Conservation (phyloP, 1,139 yeast species). For the Suhomyces bribrorum region DNA sequence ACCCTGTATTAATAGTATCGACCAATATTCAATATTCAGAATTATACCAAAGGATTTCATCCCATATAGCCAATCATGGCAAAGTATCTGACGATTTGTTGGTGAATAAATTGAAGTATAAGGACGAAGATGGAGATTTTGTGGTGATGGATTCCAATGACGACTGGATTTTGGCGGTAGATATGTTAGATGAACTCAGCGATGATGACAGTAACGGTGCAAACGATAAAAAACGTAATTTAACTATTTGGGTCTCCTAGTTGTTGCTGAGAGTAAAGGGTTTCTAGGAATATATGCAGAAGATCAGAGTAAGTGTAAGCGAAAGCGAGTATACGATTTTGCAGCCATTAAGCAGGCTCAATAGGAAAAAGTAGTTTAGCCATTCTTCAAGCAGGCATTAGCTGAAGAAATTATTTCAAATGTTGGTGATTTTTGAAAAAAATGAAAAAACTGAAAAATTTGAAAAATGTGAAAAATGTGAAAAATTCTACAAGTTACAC, state of each 20-base stretch:
- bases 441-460: too few relatives aligned
- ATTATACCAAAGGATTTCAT: slow-evolving; percentile 44
- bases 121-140: slow-evolving; percentile 95
- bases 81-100: slow-evolving; percentile 36
- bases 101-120: slow-evolving; percentile 66
- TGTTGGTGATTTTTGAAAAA: too few relatives aligned
- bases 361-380: too few relatives aligned
- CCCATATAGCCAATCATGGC: slow-evolving; percentile 35
- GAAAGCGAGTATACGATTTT: too few relatives aligned
- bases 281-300: neutral
- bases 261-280: neutral
- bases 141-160: slow-evolving; percentile 86
- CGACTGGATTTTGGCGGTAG: slow-evolving; percentile 60
- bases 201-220: slow-evolving; percentile 26
- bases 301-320: too few relatives aligned
- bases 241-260: slow-evolving; percentile 43
- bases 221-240: slow-evolving; percentile 28
- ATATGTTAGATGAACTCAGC: slow-evolving; percentile 48
- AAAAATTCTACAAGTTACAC: too few relatives aligned
- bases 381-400: too few relatives aligned
- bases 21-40: slow-evolving; percentile 47
- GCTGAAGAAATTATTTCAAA: too few relatives aligned
- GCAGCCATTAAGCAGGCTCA: too few relatives aligned
- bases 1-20: slow-evolving; percentile 41
- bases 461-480: neutral